phyloP scores from a whole-genome alignment of 2,329 filamentous ascomycete genomes.

The Cordyceps fumosorosea region DNA sequence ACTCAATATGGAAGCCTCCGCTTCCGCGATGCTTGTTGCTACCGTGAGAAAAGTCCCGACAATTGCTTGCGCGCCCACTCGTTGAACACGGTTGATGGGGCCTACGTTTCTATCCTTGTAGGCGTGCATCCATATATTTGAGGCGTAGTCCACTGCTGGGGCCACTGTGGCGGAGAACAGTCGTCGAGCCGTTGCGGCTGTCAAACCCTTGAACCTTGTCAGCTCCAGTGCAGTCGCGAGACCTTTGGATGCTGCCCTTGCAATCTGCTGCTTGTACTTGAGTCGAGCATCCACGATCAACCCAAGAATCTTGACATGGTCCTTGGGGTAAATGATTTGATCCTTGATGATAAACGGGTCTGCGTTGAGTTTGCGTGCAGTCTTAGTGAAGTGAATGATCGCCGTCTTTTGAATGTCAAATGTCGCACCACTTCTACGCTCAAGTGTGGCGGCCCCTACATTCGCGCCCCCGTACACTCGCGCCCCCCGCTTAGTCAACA shows the following conservation, averaged over 20 bases:
- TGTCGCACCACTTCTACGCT: constrained; percentile 20
- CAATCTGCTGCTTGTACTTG: no score
- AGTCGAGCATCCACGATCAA: constrained; percentile 18
- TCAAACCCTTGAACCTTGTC: no score
- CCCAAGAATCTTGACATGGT: constrained; percentile 3
- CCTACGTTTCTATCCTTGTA: constrained; percentile 5
- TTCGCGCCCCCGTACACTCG: no score
- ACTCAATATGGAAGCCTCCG: no score
- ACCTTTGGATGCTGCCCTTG: background rate
- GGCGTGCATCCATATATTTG: no score
- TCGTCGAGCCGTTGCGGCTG: no score
- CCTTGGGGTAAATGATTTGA: background rate
- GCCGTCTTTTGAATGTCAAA: constrained; percentile 22
- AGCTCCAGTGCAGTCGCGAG: background rate
- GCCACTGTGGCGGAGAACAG: no score
- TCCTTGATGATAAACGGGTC: background rate
- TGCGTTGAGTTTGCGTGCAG: background rate
- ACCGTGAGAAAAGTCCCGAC: no score
- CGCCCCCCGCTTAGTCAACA: no score
- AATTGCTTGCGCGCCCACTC: no score
- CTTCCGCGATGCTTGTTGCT: no score
- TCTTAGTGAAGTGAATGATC: constrained; percentile 16
- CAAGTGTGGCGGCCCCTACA: background rate
- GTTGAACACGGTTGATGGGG: background rate
- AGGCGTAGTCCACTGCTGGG: constrained; percentile 19